Percentiles rank a stretch among this genome's conserved stretches.
Evolutionary conservation across 2,329 filamentous ascomycete genomes (phyloP).

Genomic region (Botrytis deweyae): DNA sequence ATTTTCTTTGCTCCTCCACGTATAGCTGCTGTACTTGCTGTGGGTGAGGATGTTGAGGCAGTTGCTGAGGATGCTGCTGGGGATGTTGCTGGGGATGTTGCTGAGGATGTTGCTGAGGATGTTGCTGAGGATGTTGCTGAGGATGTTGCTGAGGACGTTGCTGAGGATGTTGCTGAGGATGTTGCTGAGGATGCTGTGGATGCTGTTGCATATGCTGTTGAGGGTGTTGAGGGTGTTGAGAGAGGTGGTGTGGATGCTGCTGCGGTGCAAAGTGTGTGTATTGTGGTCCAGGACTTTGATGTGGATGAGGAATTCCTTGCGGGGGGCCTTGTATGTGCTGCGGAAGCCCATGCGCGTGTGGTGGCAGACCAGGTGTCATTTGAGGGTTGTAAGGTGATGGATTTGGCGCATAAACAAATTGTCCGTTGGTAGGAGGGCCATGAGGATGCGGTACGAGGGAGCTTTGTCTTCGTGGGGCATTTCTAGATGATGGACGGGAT

Average conservation of each 20-base stretch:
- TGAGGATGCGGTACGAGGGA: constrained; percentile 68
- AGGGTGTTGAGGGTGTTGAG: constrained; percentile 40
- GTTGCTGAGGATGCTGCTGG: constrained; percentile 39
- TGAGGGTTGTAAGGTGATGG: constrained; percentile 80
- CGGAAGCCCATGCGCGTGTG: constrained; percentile 43
- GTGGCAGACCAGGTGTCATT: constrained; percentile 40
- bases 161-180: constrained; percentile 35
- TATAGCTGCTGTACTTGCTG: constrained; percentile 64
- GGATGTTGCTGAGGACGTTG: constrained; percentile 36
- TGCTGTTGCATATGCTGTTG: constrained; percentile 45
- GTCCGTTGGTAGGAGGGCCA: constrained; percentile 57
- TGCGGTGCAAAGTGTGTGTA: constrained; percentile 45
- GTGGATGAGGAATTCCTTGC: constrained; percentile 31
- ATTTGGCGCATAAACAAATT: constrained; percentile 80
- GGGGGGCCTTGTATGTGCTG: constrained; percentile 31
- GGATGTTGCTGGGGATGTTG: constrained; percentile 36
- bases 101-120: constrained; percentile 39
- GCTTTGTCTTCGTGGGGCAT: constrained; percentile 72
- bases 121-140: constrained; percentile 28
- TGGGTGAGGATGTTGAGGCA: constrained; percentile 45
- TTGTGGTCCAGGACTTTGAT: constrained; percentile 42
- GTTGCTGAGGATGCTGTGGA: constrained; percentile 46
- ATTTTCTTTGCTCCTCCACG: constrained; percentile 72
- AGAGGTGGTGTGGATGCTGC: constrained; percentile 34
- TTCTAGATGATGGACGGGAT: constrained; percentile 77